Base-by-base conservation (phyloP, 495 filamentous ascomycete species). In the Aspergillus steynii region DNA sequence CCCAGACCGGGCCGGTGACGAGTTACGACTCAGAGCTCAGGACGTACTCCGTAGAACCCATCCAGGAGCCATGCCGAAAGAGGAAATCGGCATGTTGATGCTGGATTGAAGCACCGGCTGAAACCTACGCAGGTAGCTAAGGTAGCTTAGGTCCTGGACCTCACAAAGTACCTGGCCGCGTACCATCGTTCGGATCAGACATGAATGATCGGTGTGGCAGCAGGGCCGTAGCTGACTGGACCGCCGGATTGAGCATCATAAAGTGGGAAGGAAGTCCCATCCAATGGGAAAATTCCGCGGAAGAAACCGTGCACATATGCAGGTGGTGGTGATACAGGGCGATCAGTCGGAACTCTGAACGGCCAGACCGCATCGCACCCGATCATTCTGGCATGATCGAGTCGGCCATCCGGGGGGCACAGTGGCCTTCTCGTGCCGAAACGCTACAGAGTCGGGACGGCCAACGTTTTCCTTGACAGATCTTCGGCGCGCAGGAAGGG, bases 401-500 rank as follows among this genome's bases (percentile, higher is more conserved):
- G 42, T 62, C 61, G 61, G 61, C 61, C 61, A 62, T 47, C 55
- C 61, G 55, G 54, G 20, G 29, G 32, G 3, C 46, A 34, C 31
- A 34, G 31, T 34, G 6, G 31, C 6, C 31, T 48, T 28, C 45
- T 50, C 51, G 50, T 62, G 55, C 61, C 61, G 61, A 62, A 58
- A 58, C 49, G 54, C 61, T 58, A 5, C 45, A 37, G 10, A 42
- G 37, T 53, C 59, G 52, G 59, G 52, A 55, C 52, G 51, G 45
- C 42, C 58, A 60, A 32, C 34, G 52, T 34, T 29, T 20, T 31
- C 20, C 47, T 50, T 51, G 48, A 42, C 37, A 15, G 51, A 60
- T 60, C 58, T 50, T 61, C 53, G 31, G 29, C 50, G 25, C 46
- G 59, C 37, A 42, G 9, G 37, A 42, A 12, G 37, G 20, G 20